phyloP scores from a whole-genome alignment of 805 yeast genomes.

The Soucietia sequanensis region DNA sequence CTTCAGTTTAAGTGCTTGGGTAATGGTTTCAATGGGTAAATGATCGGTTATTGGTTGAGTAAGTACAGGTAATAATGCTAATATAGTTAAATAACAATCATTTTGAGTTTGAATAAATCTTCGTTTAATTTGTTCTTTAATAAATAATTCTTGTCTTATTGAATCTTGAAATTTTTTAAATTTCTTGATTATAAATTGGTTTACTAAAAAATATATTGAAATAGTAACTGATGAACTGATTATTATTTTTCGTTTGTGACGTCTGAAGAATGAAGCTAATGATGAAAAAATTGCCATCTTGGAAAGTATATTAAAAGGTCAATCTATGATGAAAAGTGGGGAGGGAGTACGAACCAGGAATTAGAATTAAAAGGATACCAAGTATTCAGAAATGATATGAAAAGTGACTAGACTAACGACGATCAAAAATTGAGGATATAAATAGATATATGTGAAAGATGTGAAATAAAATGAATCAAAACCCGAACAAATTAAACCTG shows the following conservation, averaged over 20 bases:
- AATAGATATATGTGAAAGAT: no score
- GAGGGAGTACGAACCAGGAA: no score
- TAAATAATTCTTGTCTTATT: constrained; percentile 38
- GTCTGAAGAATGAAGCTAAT: constrained; percentile 37
- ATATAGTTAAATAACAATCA: constrained; percentile 81
- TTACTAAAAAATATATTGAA: constrained; percentile 34
- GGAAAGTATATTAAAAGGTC: no score
- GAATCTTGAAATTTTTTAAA: constrained; percentile 40
- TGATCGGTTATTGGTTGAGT: constrained; percentile 59
- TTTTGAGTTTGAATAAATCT: constrained; percentile 89
- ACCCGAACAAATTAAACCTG: no score
- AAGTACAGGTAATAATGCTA: constrained; percentile 78
- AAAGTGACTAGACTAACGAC: no score
- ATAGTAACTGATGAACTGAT: constrained; percentile 32
- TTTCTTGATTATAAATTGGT: constrained; percentile 38
- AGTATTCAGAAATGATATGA: no score
- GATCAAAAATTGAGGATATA: no score
- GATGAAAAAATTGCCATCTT: constrained; percentile 42
- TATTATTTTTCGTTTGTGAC: constrained; percentile 37
- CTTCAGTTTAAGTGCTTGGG: constrained; percentile 65
- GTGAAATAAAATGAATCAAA: no score
- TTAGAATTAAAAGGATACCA: no score
- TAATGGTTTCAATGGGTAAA: constrained; percentile 71
- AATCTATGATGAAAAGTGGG: neutral
- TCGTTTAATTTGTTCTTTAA: constrained; percentile 59